phyloP scores from a whole-genome alignment of 129 eudicot genomes.

The Lonicera japonica region DNA sequence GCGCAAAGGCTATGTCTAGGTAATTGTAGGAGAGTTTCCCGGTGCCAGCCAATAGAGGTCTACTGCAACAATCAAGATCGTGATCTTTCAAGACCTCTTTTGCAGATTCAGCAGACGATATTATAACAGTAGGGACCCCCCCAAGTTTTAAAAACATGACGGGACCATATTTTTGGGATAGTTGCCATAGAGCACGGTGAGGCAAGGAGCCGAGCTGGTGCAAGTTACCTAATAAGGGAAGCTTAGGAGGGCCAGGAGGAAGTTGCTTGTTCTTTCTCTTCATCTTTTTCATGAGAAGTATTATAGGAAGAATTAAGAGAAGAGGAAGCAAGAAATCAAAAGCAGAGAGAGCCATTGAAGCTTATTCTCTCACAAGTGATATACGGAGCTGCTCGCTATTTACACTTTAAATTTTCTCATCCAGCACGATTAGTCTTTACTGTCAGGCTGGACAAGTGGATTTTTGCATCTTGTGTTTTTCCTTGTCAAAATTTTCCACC shows the following conservation, averaged over 20 bases:
- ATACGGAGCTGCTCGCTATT: too few relatives aligned
- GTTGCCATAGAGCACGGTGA: not conserved
- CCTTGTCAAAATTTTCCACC: too few relatives aligned
- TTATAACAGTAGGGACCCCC: not conserved
- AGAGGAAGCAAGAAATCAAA: not conserved
- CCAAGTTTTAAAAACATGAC: not conserved
- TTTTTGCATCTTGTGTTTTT: too few relatives aligned
- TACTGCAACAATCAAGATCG: constrained; percentile 3
- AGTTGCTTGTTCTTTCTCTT: constrained; percentile 1
- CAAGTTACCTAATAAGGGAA: not conserved
- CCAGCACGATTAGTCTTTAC: too few relatives aligned
- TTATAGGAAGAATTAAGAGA: not conserved
- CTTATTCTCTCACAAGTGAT: not conserved
- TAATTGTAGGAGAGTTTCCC: not conserved
- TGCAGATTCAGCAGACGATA: not conserved
- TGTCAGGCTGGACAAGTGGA: too few relatives aligned
- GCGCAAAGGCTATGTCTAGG: not conserved
- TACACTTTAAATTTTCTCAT: too few relatives aligned
- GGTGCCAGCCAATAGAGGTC: not conserved
- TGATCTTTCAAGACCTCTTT: constrained; percentile 1
- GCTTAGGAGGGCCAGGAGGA: constrained; percentile 4
- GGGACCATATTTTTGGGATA: not conserved
- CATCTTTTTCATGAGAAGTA: not conserved
- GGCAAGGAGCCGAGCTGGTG: constrained; percentile 2
- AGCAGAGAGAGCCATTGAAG: not conserved